Base-by-base conservation (phyloP, 2,329 filamentous ascomycete genomes). In the Hypoxylon sp. region DNA sequence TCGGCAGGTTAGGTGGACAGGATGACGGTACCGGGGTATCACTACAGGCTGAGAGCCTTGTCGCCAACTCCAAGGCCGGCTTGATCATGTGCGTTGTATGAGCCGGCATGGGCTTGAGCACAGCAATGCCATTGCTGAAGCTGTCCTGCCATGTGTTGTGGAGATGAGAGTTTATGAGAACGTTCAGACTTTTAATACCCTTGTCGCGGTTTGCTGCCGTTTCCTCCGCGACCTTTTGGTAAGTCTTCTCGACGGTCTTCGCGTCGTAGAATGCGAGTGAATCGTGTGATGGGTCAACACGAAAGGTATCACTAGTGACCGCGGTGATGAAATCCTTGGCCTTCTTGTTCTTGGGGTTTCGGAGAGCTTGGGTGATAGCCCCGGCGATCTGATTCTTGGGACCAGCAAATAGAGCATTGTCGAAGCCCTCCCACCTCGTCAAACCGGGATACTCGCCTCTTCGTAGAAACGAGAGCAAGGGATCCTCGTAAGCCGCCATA, bases 61-160 rank as follows among this genome's bases (percentile, higher is more conserved):
- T 84, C 2, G 93, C 95, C 28, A 98, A 86, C 46, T 90, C 86
- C 60, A 91, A 81, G 2, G 91, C 91, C 36, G 91, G 89, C 60
- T 88, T 84, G 53, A 94, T 85, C 73, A 97, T 84, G 14, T 89
- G 85, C 1, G 91, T 92, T 41, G 92, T 95, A 77, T 94, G 89
- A 56, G 91, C 83, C 0, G 92, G 87, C 19, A 92, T 85, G 0
- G 95, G 94, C 77, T 97, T 94, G 46, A 97, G 83, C 2, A 98
- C 89, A 4, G 90, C 87, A 63, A 98, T 91, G 30, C 96, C 95
- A 41, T 87, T 85, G 0, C 87, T 83, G 79, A 96, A 97, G 21
- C 85, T 85, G 73, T 91, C 92, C 76, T 97, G 93, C 88, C 96
- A 98, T 10, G 90, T 91, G 59, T 86, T 86, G 77, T 98, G 94